These are phyloP conservation scores for Poa pratensis DNA, from an alignment of 176 grass and related monocot genomes.

Conservation along the genomic window DNA sequence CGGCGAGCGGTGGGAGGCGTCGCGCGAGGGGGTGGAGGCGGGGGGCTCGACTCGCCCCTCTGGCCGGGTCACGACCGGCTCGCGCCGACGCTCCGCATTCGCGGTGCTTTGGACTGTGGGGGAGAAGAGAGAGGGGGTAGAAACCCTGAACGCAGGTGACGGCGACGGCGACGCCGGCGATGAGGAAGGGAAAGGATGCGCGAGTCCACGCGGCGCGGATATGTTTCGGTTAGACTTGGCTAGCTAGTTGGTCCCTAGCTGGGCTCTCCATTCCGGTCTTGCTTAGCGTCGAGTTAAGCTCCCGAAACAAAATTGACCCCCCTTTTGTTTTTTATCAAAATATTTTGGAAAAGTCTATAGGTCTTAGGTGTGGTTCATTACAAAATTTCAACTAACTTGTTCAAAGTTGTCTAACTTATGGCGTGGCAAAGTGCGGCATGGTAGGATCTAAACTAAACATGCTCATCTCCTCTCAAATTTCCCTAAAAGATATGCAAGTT, in stretches of 20 bases:
- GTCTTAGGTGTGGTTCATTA: too few species aligned
- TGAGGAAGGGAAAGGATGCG: not conserved
- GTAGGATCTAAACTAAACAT: too few species aligned
- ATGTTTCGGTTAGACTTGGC: conserved; percentile 39
- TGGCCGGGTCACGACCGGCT: not conserved
- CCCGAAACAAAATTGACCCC: not conserved
- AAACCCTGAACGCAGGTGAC: not conserved
- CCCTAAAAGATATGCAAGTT: too few species aligned
- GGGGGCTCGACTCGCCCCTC: not conserved
- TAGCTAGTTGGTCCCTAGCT: not conserved
- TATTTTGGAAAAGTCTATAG: too few species aligned
- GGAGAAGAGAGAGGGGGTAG: not conserved
- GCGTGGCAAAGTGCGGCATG: too few species aligned
- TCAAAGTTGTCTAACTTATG: too few species aligned
- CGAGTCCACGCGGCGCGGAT: conserved; percentile 50
- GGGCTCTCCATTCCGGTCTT: conserved; percentile 30
- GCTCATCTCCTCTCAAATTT: too few species aligned
- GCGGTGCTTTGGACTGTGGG: not conserved
- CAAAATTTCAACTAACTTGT: too few species aligned
- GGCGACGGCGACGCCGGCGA: conserved; percentile 33
- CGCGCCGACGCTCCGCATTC: conserved; percentile 36
- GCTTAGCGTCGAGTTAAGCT: conserved; percentile 41
- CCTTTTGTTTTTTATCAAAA: not conserved
- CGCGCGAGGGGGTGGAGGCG: not conserved
- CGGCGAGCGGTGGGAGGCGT: not conserved